A percentile compares a stretch with the other conserved stretches of the same genome.
Conservation (phyloP, 2,329 filamentous ascomycete genomes). For the Colletotrichum incanum region DNA sequence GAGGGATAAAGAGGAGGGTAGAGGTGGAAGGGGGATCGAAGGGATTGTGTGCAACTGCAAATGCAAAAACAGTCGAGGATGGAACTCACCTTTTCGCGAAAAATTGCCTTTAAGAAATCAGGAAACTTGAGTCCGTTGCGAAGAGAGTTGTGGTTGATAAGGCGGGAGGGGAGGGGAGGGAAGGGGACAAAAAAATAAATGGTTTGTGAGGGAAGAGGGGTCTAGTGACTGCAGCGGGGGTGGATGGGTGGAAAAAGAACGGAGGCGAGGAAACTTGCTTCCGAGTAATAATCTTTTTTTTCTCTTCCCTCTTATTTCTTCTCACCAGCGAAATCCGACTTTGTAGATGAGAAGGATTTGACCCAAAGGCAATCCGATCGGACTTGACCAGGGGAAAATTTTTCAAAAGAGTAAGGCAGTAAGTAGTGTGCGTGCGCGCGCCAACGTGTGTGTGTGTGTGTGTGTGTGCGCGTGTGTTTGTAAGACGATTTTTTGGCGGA, state of each 20-base stretch:
- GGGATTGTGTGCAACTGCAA: constrained; percentile 3
- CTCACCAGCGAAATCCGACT: not conserved
- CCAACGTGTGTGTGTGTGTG: not conserved
- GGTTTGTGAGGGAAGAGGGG: constrained; percentile 42
- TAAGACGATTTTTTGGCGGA: constrained; percentile 43
- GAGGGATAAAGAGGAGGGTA: not conserved
- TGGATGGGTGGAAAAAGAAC: not conserved
- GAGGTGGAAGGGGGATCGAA: not conserved
- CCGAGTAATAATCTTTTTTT: constrained; percentile 5
- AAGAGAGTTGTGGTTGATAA: constrained; percentile 33
- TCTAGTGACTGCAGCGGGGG: constrained; percentile 25
- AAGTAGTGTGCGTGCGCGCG: not conserved
- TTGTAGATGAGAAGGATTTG: not conserved
- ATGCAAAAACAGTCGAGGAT: constrained; percentile 22
- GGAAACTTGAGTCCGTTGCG: constrained; percentile 26
- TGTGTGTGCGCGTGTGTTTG: not conserved
- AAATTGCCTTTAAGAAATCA: constrained; percentile 28
- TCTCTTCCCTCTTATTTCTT: not conserved
- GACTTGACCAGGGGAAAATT: constrained; percentile 29
- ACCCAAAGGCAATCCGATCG: not conserved
- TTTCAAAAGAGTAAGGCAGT: constrained; percentile 30
- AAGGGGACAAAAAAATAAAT: constrained; percentile 33
- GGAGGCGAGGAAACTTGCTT: constrained; percentile 31
- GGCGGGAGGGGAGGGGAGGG: constrained; percentile 16
- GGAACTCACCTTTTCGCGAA: constrained; percentile 41